phyloP scores from a whole-genome alignment of 164 flowering plant genomes.

The Vitis amurensis region DNA sequence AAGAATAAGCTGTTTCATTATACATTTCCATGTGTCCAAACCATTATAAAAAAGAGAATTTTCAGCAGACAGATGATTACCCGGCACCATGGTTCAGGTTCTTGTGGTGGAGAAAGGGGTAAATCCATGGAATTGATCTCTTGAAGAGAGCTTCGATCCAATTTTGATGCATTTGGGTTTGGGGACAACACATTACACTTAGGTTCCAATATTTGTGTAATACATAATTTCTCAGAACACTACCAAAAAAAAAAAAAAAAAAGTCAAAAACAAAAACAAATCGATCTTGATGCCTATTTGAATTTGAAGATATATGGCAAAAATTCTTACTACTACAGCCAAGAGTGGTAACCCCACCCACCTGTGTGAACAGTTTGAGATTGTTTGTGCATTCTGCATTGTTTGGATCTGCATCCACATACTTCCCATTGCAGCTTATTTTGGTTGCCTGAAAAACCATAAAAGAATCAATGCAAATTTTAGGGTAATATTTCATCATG shows the following conservation, averaged over 20 bases:
- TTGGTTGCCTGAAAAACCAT: conserved; percentile 16
- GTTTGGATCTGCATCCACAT: conserved; percentile 20
- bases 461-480: too few species aligned
- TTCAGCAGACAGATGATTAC: background rate
- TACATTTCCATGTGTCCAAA: background rate
- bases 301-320: too few species aligned
- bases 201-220: background rate
- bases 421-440: conserved; percentile 23
- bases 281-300: too few species aligned
- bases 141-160: background rate
- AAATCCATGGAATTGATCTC: background rate
- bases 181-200: background rate
- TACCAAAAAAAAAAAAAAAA: too few species aligned
- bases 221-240: background rate
- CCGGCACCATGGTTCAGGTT: background rate
- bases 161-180: background rate
- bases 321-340: too few species aligned
- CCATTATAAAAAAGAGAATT: background rate
- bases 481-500: too few species aligned
- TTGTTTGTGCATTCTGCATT: conserved; percentile 17
- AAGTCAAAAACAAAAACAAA: too few species aligned
- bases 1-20: background rate
- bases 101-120: background rate
- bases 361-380: conserved; percentile 14
- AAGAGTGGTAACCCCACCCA: background rate